phyloP scores from a whole-genome alignment of 169 alveolate species.

The Ichthyophthirius multifiliis region DNA sequence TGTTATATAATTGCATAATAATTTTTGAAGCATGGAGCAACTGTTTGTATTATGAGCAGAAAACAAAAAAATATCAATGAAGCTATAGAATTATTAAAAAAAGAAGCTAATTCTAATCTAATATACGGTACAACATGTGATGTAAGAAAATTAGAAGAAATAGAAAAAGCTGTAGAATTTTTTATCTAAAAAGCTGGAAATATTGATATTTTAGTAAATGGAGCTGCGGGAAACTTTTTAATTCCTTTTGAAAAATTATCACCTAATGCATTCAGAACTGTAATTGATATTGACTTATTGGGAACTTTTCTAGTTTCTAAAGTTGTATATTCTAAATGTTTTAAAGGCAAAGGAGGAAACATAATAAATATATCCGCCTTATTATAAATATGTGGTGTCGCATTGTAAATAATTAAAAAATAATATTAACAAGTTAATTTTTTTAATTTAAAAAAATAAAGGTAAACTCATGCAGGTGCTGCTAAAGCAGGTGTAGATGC shows the following conservation, averaged over 20 bases:
- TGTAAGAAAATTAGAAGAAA: conserved; percentile 70
- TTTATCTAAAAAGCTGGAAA: conserved; percentile 57
- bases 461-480: conserved; percentile 77
- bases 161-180: conserved; percentile 58
- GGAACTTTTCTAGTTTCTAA: conserved; percentile 81
- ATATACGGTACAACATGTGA: conserved; percentile 65
- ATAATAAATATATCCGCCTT: conserved; percentile 76
- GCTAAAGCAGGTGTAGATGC: conserved; percentile 88
- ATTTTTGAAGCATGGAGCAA: conserved; percentile 73
- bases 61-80: conserved; percentile 58
- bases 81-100: conserved; percentile 46
- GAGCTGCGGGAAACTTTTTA: conserved; percentile 87
- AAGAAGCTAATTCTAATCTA: conserved; percentile 27
- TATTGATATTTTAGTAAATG: conserved; percentile 84
- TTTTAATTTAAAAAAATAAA: background rate
- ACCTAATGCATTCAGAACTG: conserved; percentile 79
- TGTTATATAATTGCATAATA: conserved; percentile 70
- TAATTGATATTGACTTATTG: conserved; percentile 80
- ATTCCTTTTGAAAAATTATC: conserved; percentile 66
- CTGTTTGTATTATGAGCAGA: conserved; percentile 77
- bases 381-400: conserved; percentile 56
- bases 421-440: background rate
- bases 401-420: conserved; percentile 9
- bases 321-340: conserved; percentile 57
- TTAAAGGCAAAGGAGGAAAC: conserved; percentile 63